Percentiles rank a stretch among this genome's conserved stretches.
Evolutionary conservation across 2,329 filamentous ascomycete genomes (phyloP).

Genomic region (Aspergillus ustus): DNA sequence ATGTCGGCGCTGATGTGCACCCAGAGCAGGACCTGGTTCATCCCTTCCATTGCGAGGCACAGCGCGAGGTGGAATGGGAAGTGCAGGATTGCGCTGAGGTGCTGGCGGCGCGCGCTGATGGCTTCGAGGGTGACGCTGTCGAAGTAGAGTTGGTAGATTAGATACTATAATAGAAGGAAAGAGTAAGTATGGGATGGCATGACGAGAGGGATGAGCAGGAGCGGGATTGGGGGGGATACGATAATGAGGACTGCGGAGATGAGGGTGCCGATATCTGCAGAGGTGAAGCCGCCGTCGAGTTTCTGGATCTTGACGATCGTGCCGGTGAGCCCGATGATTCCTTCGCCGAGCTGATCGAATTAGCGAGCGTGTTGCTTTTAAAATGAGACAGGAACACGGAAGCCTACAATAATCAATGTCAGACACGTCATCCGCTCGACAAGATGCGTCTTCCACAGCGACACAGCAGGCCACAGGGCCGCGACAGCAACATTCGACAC

Average conservation of each 20-base stretch:
- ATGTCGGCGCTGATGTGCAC: neutral
- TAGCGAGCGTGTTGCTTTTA: too few species aligned
- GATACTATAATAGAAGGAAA: neutral
- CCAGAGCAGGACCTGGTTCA: neutral
- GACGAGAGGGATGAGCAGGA: too few species aligned
- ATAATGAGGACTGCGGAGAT: slow-evolving; percentile 1
- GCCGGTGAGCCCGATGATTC: neutral
- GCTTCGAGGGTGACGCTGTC: slow-evolving; percentile 1
- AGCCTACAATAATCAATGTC: slow-evolving; percentile 4
- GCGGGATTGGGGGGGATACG: neutral
- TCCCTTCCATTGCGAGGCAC: neutral
- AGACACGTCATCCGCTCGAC: slow-evolving; percentile 4
- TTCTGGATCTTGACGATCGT: slow-evolving; percentile 5
- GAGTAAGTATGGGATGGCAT: neutral
- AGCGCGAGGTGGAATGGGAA: neutral
- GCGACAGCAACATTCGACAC: neutral
- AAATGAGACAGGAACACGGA: too few species aligned
- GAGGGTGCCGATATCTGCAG: neutral
- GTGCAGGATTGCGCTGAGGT: slow-evolving; percentile 1
- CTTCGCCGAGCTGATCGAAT: neutral
- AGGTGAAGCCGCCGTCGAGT: neutral
- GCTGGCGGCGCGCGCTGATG: neutral
- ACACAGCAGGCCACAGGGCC: neutral
- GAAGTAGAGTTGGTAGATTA: slow-evolving; percentile 5
- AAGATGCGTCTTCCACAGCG: slow-evolving; percentile 7